Base-by-base conservation (phyloP, 2,329 filamentous ascomycete species). In the Aspergillus ibericus region DNA sequence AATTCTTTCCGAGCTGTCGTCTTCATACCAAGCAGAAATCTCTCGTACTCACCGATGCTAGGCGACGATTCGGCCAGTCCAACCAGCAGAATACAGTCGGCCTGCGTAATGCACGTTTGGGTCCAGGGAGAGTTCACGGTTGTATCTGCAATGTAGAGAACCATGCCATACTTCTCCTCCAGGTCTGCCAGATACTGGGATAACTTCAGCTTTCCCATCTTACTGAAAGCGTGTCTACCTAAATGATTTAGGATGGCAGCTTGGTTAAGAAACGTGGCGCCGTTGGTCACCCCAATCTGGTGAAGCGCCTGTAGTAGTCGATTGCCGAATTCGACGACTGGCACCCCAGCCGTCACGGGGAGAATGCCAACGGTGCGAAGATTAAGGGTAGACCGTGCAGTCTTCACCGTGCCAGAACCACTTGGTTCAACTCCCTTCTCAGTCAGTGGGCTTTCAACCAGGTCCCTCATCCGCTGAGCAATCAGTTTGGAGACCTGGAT, bases 401-500 rank as follows among this genome's bases (percentile, higher is more conserved):
- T 78, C 44, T 78, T 77, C 49, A 77, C 73, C 20, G 78, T 77
- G 12, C 83, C 82, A 8, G 81, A 79, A n/a, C 79, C 78, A 5
- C 82, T 80, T 47, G 79, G 79, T 53, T 93, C 89, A 59, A 86
- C 86, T 8, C 83, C 82, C 54, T 87, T 82, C 38, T 88, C 83
- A 35, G 86, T 83, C 15, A 91, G 78, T 1, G 92, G 90, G 67
- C 93, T 89, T 66, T 98, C 92, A 18, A 98, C 86, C 38, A 97
- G 78, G 42, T 91, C 85, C 60, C 93, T 84, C 95, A 99, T 98
- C 3, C 95, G 87, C 35, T 93, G 92, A 0, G 95, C 95, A 68
- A 99, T 97, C 66, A 99, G 95, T 75, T 98, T 99, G 1, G 95
- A 98, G 27, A 99, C 96, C 75, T 98, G 97, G 74, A 99, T 98